phyloP scores from a whole-genome alignment of 768 basidiomycete genomes.

The Psilocybe subaeruginosa region DNA sequence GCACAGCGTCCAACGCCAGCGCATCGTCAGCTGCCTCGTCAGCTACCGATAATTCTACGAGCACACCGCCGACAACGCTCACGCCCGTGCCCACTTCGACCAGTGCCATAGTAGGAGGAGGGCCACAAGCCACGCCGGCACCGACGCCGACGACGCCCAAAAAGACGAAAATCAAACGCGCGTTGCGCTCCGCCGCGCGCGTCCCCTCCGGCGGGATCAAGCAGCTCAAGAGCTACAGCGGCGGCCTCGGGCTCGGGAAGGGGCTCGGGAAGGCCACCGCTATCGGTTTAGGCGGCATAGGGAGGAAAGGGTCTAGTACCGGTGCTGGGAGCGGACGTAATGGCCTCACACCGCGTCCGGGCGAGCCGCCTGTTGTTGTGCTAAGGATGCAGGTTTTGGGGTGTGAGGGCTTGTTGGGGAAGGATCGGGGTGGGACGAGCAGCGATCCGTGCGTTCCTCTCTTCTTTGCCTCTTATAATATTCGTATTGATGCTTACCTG shows the following conservation, averaged over 20 bases:
- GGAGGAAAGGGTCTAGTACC: background rate
- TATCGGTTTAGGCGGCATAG: background rate
- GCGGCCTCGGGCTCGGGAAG: constrained; percentile 17
- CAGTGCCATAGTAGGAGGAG: too few relatives aligned
- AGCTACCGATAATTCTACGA: too few relatives aligned
- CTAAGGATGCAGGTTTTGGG: constrained; percentile 71
- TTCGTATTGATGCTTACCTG: too few relatives aligned
- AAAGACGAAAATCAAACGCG: constrained; percentile 55
- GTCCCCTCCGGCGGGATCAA: constrained; percentile 32
- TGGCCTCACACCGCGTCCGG: constrained; percentile 45
- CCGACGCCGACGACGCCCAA: constrained; percentile 11
- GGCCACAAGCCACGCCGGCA: background rate
- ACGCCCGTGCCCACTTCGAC: too few relatives aligned
- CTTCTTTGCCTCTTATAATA: background rate
- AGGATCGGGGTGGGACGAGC: constrained; percentile 69
- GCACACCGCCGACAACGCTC: too few relatives aligned
- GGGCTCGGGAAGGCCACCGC: constrained; percentile 34
- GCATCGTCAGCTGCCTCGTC: too few relatives aligned
- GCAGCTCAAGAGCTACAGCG: too few relatives aligned
- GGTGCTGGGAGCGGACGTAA: constrained; percentile 26
- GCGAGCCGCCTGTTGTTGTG: constrained; percentile 68
- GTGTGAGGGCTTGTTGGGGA: constrained; percentile 62
- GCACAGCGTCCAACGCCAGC: too few relatives aligned
- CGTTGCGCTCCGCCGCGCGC: constrained; percentile 59
- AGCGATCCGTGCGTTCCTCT: constrained; percentile 74